Conservation (phyloP, 805 yeast genomes). For the Starmera caribaea region DNA sequence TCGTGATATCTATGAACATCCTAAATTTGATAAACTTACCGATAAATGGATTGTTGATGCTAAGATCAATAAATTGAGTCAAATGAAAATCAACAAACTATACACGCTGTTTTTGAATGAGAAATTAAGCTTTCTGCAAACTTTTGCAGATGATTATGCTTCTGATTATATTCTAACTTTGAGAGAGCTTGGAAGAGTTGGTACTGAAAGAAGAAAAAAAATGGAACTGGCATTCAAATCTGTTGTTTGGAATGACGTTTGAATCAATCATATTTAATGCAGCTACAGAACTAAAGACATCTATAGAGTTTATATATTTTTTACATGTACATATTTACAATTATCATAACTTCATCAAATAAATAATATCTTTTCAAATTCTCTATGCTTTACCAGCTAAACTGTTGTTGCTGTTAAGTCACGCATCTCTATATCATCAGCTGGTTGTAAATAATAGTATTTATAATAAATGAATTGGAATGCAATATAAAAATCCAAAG, state of each 20-base stretch:
- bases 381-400: no score
- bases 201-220: constrained; percentile 8
- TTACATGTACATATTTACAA: no score
- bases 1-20: no score
- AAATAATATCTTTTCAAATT: no score
- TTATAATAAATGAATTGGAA: constrained; percentile 63
- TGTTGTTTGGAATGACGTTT: constrained; percentile 16
- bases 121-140: constrained; percentile 4
- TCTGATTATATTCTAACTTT: constrained; percentile 14
- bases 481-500: constrained; percentile 62
- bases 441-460: constrained; percentile 19
- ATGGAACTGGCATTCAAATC: neutral
- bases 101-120: constrained; percentile 14
- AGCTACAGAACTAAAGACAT: no score
- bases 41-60: constrained; percentile 12
- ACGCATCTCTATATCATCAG: constrained; percentile 5
- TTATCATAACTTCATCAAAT: no score
- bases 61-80: constrained; percentile 9
- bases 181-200: constrained; percentile 21
- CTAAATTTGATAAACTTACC: constrained; percentile 13
- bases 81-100: constrained; percentile 3
- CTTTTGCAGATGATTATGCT: constrained; percentile 10
- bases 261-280: neutral
- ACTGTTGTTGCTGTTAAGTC: constrained; percentile 1
- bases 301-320: no score